Base-by-base conservation (phyloP, 805 yeast genomes). In the Saitoella complicata region DNA sequence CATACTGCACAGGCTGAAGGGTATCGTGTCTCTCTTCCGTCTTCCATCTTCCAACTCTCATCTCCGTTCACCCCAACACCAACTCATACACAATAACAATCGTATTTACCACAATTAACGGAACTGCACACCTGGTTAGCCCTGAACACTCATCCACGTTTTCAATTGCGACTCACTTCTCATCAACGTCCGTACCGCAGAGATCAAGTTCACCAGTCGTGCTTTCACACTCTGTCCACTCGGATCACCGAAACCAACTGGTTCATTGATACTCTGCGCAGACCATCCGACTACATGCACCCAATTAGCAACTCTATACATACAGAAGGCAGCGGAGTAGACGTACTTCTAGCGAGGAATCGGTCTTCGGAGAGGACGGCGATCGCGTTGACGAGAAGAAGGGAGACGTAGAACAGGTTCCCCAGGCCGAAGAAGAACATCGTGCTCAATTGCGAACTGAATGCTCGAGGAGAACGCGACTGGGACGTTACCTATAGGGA, bases 281-380 rank as follows among this genome's bases (percentile, higher is more conserved):
- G 68, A 63, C 53, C 73, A 63, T 11, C 76, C 77, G 38, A 74
- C 73, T 61, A 56, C 31, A 1, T 5, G 30, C 31, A 31, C 12
- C 5, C 12, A 10, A 11, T 12, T 41, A 31, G 34, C n/a, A n/a
- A n/a, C n/a, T n/a, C n/a, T n/a, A n/a, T n/a, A n/a, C n/a, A n/a
- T n/a, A n/a, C n/a, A n/a, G n/a, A n/a, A n/a, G n/a, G n/a, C n/a
- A n/a, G n/a, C n/a, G n/a, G n/a, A n/a, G n/a, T n/a, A n/a, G 12
- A 59, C 70, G 46, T 56, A 67, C 71, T 72, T 62, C 94, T 67
- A 54, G 77, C 76, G 47, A 82, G 65, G 55, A 82, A 82, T 47
- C 94, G 65, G 55, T 82, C 91, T 54, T 82, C 93, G 57, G 80
- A 80, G 43, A 82, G 69, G 34, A 82, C 78, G 0, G 91, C 91